Evolutionary conservation across 2,329 filamentous ascomycete genomes (phyloP).

Genomic region (Cadophora sp.): DNA sequence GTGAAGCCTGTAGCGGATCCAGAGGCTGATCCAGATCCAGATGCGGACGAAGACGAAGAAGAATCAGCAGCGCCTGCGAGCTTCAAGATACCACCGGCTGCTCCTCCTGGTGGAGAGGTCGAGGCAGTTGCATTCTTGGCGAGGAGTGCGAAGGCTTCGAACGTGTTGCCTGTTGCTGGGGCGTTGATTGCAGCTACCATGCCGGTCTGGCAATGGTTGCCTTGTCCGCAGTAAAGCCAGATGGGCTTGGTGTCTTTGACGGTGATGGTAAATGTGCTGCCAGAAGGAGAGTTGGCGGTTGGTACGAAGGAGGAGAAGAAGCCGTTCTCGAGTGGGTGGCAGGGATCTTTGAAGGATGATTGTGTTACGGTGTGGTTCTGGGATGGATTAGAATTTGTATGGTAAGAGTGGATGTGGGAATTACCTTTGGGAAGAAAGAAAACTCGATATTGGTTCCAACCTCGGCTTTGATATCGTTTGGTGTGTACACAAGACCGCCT

Average conservation of each 20-base stretch:
- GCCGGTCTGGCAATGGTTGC: constrained; percentile 55
- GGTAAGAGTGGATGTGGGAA: not conserved
- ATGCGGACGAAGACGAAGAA: not conserved
- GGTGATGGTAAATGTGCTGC: constrained; percentile 49
- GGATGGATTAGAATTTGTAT: constrained; percentile 15
- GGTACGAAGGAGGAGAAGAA: constrained; percentile 51
- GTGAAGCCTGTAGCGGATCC: constrained; percentile 1
- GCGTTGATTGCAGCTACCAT: constrained; percentile 58
- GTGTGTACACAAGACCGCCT: constrained; percentile 85
- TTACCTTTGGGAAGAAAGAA: constrained; percentile 44
- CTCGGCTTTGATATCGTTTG: constrained; percentile 48
- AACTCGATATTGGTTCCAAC: constrained; percentile 46
- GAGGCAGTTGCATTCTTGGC: constrained; percentile 46
- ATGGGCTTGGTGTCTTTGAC: constrained; percentile 50
- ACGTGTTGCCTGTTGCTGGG: constrained; percentile 47
- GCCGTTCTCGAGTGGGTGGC: constrained; percentile 47
- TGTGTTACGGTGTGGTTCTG: constrained; percentile 48
- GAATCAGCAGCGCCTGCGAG: constrained; percentile 22
- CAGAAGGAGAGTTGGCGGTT: constrained; percentile 43
- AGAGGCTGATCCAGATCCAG: constrained; percentile 8
- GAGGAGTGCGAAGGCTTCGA: constrained; percentile 47
- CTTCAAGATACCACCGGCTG: constrained; percentile 47
- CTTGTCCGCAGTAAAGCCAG: constrained; percentile 52
- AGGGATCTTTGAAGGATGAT: constrained; percentile 50
- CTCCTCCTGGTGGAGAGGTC: constrained; percentile 46